Evolutionary conservation across 2,329 filamentous ascomycete species (phyloP), one percentile per base, ranked within the genome.

Genomic region (Sporothrix luriei): DNA sequence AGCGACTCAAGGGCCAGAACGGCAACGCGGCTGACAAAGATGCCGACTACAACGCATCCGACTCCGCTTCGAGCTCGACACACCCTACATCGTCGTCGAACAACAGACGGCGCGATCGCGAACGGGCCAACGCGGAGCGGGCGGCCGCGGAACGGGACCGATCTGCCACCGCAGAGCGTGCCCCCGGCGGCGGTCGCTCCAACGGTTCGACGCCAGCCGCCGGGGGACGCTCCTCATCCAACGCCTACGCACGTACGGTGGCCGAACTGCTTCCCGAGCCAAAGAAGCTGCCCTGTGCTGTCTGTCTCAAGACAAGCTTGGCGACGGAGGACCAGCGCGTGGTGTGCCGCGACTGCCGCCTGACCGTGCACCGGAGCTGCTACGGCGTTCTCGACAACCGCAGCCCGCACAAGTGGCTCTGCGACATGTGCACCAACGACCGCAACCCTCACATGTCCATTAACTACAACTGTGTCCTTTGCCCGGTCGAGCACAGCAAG

Each of bases 401-500:
- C 54, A 85, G 84, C 68, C 85, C 88, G 43, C 86, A 85, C 57
- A 97, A 97, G 79, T 99, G 95, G 95, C 87, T 90, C 52, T 99
- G 95, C 79, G 95, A 98, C 79, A 97, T 94, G 87, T 99, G 95
- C 79, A 84, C 89, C 49, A 99, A 99, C 76, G 95, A 99, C 77
- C 93, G 93, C 78, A 94, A 90, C 75, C 93, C 94, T 5, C 89
- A 92, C 74, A 90, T 97, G 57, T 97, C 95, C n/a, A 94, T 96
- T 70, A 89, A 91, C 76, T 98, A 98, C 79, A 91, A 94, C 80
- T 99, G 95, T 79, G 90, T 97, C 65, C 83, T 99, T 46, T 99
- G 95, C 77, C 92, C 95, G 16, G 86, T 97, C 16, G 90, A 92
- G 70, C 84, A 87, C 74, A 96, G 91, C 0, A 89, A 93, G 67